Evolutionary conservation across 768 basidiomycete species (phyloP).

Genomic region (Tricholoma matsutake): DNA sequence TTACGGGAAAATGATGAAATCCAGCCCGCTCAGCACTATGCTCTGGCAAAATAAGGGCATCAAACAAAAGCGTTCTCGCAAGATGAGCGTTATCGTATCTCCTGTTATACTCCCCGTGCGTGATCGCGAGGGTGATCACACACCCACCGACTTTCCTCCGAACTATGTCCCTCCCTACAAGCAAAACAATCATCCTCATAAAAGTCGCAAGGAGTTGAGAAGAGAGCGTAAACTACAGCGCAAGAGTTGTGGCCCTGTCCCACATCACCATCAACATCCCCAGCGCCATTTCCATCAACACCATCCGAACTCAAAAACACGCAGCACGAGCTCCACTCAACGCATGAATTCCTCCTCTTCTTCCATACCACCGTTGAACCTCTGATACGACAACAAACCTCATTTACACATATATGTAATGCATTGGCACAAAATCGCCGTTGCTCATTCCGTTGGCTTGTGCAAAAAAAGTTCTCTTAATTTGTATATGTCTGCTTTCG

Average conservation of each 20-base stretch:
- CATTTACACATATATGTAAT: not conserved
- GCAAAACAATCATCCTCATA: slow-evolving; percentile 40
- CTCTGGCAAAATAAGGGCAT: slow-evolving; percentile 44
- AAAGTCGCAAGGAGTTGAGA: slow-evolving; percentile 61
- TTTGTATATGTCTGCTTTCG: not conserved
- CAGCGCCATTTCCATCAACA: slow-evolving; percentile 40
- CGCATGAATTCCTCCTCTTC: slow-evolving; percentile 16
- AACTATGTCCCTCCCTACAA: slow-evolving; percentile 33
- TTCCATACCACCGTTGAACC: slow-evolving; percentile 21
- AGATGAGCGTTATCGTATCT: slow-evolving; percentile 39
- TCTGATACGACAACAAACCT: slow-evolving; percentile 7
- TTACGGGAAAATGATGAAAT: slow-evolving; percentile 50
- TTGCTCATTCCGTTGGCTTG: not conserved
- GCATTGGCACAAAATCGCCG: not conserved
- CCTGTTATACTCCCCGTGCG: slow-evolving; percentile 51
- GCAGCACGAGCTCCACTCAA: slow-evolving; percentile 19
- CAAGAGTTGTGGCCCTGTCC: slow-evolving; percentile 45
- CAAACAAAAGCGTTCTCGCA: slow-evolving; percentile 26
- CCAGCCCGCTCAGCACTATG: slow-evolving; percentile 54
- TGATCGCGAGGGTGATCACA: slow-evolving; percentile 47
- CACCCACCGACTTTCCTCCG: slow-evolving; percentile 41
- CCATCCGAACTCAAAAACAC: slow-evolving; percentile 25
- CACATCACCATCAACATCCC: slow-evolving; percentile 43
- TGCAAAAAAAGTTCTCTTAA: not conserved
- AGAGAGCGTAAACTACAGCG: slow-evolving; percentile 69